Base-by-base conservation (phyloP, 1,139 yeast species). In the Sugiyamaella pinicola region DNA sequence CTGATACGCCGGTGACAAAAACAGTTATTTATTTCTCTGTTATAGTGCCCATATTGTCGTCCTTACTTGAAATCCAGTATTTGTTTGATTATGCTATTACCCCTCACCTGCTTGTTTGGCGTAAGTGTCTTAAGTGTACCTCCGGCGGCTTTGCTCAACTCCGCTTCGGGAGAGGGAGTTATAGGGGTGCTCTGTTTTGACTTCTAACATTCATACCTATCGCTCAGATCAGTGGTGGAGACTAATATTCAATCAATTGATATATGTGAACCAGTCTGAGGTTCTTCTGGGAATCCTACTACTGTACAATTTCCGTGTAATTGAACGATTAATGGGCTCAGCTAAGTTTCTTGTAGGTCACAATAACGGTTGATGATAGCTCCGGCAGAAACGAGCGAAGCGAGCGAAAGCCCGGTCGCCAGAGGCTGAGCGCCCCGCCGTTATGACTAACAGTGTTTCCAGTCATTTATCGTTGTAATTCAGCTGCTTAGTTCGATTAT, bases 291-390 rank as follows among this genome's bases (percentile, higher is more conserved):
- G 77, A 1, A 68, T 77, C 4, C 64, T 83, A 12, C 64, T 85
- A 33, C 69, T 84, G 63, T 84, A 84, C 63, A 78, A 83, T 49
- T 75, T 78, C 63, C 81, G 88, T 58, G 78, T 76, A 34, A 68
- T 87, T 51, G 95, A 87, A 66, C 69, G 95, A 51, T 69, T 83
- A 56, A 79, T 77, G 58, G 91, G 93, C 0, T 75, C 86, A 4
- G 72, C 80, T 48, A 83, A 80, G 63, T 84, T 80, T 63, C 64
- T 80, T 5, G 55, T 52, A 40, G 29, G 55, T 47, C 22, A 4
- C 12, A 26, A 26, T 26, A 17, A 31, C 15, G 13, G 17, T 3
- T 13, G n/a, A 9, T 17, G 10, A 4, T 26, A 18, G 17, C 12
- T 15, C 35, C 24, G 22, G 28, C 42, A 17, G 42, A 3, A 10